Percentiles rank a stretch among this genome's conserved stretches.
These are phyloP conservation scores for Ulmus americana DNA, from an alignment of 331 rosid species.

Conservation along the genomic window DNA sequence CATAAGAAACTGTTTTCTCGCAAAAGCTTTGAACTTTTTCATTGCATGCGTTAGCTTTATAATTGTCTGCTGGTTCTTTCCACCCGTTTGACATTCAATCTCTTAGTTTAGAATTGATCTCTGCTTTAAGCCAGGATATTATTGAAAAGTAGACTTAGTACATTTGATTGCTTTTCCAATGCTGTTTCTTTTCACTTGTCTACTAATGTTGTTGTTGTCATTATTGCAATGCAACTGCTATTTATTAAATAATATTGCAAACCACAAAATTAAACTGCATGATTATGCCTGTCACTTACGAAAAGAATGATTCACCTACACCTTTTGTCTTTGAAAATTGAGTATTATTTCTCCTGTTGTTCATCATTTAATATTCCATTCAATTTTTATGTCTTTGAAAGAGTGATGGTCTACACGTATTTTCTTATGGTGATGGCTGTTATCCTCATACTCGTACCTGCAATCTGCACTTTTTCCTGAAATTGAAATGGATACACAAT, in stretches of 20 bases:
- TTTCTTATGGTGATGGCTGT: no score
- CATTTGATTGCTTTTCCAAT: background rate
- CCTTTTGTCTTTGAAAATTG: conserved; percentile 5
- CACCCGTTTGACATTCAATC: background rate
- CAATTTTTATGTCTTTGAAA: background rate
- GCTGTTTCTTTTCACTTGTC: no score
- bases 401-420: no score
- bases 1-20: background rate
- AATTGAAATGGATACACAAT: background rate
- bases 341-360: background rate
- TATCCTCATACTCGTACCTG: no score
- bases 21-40: background rate
- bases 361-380: background rate
- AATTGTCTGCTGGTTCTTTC: background rate
- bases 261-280: background rate
- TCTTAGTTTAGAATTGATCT: background rate
- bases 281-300: conserved; percentile 3
- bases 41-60: background rate
- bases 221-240: background rate
- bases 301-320: background rate
- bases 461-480: background rate
- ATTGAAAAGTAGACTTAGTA: background rate
- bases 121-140: background rate
- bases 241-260: background rate
- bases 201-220: background rate